Conservation (phyloP, 129 eudicot genomes). For the Cynara cardunculus region DNA sequence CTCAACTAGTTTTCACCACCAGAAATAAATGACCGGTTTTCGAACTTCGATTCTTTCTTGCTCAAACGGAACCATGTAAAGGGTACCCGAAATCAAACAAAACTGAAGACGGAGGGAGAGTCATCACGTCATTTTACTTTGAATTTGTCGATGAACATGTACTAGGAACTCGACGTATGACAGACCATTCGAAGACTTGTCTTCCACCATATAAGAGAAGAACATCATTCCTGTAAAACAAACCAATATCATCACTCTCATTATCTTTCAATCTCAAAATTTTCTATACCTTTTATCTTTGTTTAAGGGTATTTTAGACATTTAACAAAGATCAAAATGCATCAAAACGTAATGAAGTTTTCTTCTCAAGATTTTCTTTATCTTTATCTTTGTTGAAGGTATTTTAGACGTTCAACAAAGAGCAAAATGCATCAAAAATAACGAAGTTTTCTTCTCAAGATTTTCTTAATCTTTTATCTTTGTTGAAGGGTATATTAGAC, state of each 20-base stretch:
- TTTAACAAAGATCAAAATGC: too few species aligned
- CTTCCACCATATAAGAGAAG: conserved; percentile 76
- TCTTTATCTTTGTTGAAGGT: not conserved
- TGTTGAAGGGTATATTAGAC: not conserved
- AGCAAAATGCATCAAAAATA: not conserved
- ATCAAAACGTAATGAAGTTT: too few species aligned
- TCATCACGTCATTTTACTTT: conserved; percentile 56
- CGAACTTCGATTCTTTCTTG: not conserved
- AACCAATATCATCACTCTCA: not conserved
- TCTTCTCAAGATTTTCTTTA: too few species aligned
- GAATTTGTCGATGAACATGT: conserved; percentile 74
- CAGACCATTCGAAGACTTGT: conserved; percentile 60
- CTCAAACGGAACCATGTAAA: too few species aligned
- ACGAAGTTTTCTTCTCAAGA: not conserved
- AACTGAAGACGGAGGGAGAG: not conserved
- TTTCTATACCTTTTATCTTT: not conserved
- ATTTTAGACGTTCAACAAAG: not conserved
- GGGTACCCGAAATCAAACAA: conserved; percentile 22
- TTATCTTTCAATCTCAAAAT: too few species aligned
- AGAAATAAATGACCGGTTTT: not conserved
- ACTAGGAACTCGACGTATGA: conserved; percentile 78
- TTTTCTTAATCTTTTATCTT: not conserved
- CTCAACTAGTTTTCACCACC: conserved; percentile 6
- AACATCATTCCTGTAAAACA: conserved; percentile 45
- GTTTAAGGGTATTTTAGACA: too few species aligned